phyloP scores from a whole-genome alignment of 371 early-diverging fungal genomes.

The Mucor indicus region DNA sequence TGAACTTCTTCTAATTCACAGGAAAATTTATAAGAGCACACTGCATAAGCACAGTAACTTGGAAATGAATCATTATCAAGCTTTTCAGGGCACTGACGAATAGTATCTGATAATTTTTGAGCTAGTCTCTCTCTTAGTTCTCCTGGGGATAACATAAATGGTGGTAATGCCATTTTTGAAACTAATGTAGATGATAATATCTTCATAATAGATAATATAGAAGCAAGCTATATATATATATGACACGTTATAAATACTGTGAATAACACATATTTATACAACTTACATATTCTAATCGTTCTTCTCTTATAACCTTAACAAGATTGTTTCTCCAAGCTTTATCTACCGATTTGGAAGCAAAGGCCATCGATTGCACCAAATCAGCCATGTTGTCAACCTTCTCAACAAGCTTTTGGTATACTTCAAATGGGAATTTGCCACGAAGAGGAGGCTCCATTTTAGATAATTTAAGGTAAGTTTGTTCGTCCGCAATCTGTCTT shows the following conservation, averaged over 20 bases:
- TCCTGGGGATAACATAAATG: slow-evolving; percentile 31
- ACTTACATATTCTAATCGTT: slow-evolving; percentile 42
- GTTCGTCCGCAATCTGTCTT: slow-evolving; percentile 43
- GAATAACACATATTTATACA: neutral
- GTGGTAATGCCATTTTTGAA: slow-evolving; percentile 43
- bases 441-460: slow-evolving; percentile 41
- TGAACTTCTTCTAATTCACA: slow-evolving; percentile 24
- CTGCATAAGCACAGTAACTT: slow-evolving; percentile 31
- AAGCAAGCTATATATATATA: slow-evolving; percentile 26
- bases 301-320: slow-evolving; percentile 17
- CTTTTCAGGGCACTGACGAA: slow-evolving; percentile 15
- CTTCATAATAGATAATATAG: slow-evolving; percentile 36
- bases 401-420: slow-evolving; percentile 27
- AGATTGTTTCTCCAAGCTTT: slow-evolving; percentile 22
- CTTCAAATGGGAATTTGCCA: slow-evolving; percentile 36
- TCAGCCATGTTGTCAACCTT: slow-evolving; percentile 46
- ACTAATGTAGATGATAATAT: slow-evolving; percentile 36
- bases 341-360: slow-evolving; percentile 15
- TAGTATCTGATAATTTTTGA: slow-evolving; percentile 8
- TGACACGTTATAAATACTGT: neutral
- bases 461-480: slow-evolving; percentile 24
- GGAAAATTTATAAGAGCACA: slow-evolving; percentile 30
- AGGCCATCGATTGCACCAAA: slow-evolving; percentile 35
- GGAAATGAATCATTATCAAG: slow-evolving; percentile 28
- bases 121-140: slow-evolving; percentile 21